Conservation (phyloP, 2,329 filamentous ascomycete genomes). For the Colletotrichum falcatum region DNA sequence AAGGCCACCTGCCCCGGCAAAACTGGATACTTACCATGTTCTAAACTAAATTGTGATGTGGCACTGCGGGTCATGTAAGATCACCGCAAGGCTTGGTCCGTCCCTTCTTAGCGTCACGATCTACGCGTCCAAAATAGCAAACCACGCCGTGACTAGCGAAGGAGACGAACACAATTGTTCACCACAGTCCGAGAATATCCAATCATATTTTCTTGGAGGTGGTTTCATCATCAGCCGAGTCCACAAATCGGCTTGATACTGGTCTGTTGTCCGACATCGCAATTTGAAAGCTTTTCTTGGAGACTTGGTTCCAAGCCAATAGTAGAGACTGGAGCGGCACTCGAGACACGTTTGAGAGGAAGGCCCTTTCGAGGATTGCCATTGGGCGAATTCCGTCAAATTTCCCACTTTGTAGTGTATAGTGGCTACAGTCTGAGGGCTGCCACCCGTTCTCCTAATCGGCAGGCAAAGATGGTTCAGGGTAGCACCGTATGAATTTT, state of each 20-base stretch:
- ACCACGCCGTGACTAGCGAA: conserved; percentile 5
- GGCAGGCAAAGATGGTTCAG: background rate
- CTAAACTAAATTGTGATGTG: too few relatives aligned
- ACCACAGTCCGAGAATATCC: background rate
- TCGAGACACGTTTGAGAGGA: background rate
- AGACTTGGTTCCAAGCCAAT: background rate
- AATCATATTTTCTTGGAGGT: background rate
- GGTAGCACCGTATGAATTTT: background rate
- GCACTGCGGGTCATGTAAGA: background rate
- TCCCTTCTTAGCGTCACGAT: conserved; percentile 13
- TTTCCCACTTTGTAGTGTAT: background rate
- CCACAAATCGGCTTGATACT: background rate
- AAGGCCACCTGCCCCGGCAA: too few relatives aligned
- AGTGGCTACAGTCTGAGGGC: background rate
- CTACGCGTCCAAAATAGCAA: conserved; percentile 10
- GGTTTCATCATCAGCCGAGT: background rate
- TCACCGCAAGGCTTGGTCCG: conserved; percentile 15
- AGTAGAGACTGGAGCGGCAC: background rate
- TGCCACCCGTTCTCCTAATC: too few relatives aligned
- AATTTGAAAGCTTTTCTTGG: background rate
- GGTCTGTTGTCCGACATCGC: background rate
- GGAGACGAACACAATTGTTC: background rate
- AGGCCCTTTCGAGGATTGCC: background rate
- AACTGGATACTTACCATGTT: too few relatives aligned
- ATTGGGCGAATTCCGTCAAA: background rate